These are phyloP conservation scores for Candida argentea DNA, from an alignment of 805 yeast genomes.

Conservation along the genomic window DNA sequence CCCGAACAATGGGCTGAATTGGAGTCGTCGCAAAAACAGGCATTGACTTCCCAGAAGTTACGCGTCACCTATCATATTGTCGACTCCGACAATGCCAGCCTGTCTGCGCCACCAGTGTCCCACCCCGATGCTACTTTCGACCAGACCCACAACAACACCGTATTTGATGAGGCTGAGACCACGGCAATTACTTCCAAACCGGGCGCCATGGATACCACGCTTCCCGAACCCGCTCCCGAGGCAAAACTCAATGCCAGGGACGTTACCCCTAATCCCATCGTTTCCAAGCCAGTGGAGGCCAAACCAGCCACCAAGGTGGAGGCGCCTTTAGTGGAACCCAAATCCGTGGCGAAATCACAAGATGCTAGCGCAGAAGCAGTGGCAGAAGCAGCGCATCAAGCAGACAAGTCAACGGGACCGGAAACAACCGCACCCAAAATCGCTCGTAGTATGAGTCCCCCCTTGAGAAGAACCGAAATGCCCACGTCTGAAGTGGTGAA, in stretches of 20 bases:
- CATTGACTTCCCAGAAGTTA: constrained; percentile 53
- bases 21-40: constrained; percentile 46
- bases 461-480: constrained; percentile 3
- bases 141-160: constrained; percentile 5
- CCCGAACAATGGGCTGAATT: constrained; percentile 69
- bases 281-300: too few relatives aligned
- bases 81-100: constrained; percentile 12
- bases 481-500: constrained; percentile 18
- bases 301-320: constrained; percentile 2
- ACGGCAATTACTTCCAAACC: constrained; percentile 11
- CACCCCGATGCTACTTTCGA: constrained; percentile 8
- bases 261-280: too few relatives aligned
- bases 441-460: constrained; percentile 2
- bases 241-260: too few relatives aligned
- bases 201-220: too few relatives aligned
- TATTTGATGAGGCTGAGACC: constrained; percentile 5
- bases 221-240: too few relatives aligned
- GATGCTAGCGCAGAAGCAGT: constrained; percentile 1
- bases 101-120: constrained; percentile 5
- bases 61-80: constrained; percentile 45
- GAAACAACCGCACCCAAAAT: constrained; percentile 3
- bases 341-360: neutral
- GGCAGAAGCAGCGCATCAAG: neutral
- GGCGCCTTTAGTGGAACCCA: neutral
- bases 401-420: neutral